Conservation (phyloP, 495 filamentous ascomycete species). For the Penicillium egyptiacum region DNA sequence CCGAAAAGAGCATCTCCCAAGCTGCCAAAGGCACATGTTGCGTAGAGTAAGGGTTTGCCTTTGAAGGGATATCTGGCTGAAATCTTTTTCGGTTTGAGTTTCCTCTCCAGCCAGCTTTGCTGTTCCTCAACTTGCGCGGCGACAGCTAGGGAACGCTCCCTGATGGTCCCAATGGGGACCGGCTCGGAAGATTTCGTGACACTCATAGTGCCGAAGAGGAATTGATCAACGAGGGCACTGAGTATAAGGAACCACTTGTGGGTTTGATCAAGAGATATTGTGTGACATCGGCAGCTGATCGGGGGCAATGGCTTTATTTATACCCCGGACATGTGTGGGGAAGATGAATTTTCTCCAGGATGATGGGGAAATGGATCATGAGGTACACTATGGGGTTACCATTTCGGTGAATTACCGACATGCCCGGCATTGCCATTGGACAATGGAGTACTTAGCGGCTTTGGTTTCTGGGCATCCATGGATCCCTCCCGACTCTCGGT, state of each 20-base stretch:
- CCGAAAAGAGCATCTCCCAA: slow-evolving; percentile 34
- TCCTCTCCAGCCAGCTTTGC: slow-evolving; percentile 30
- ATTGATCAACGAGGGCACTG: not conserved
- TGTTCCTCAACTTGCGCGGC: slow-evolving; percentile 18
- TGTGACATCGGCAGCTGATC: not conserved
- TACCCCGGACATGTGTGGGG: slow-evolving; percentile 8
- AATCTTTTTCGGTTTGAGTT: slow-evolving; percentile 29
- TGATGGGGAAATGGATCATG: slow-evolving; percentile 1
- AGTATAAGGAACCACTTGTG: not conserved
- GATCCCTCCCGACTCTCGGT: not conserved
- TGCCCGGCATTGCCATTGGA: not conserved
- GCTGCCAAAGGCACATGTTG: slow-evolving; percentile 34
- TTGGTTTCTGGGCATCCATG: not conserved
- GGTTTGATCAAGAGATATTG: not conserved
- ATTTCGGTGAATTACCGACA: not conserved
- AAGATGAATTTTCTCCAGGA: slow-evolving; percentile 4
- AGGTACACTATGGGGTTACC: not conserved
- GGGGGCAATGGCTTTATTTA: slow-evolving; percentile 8
- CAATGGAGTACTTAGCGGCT: not conserved
- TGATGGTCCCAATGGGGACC: not conserved
- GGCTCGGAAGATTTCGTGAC: slow-evolving; percentile 2
- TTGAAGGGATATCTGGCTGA: slow-evolving; percentile 29
- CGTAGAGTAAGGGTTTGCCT: slow-evolving; percentile 25
- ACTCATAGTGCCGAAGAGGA: not conserved
- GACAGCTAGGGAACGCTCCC: slow-evolving; percentile 17